Evolutionary conservation across 371 early-diverging fungal species (phyloP).

Genomic region (Rhizopus stolonifer): DNA sequence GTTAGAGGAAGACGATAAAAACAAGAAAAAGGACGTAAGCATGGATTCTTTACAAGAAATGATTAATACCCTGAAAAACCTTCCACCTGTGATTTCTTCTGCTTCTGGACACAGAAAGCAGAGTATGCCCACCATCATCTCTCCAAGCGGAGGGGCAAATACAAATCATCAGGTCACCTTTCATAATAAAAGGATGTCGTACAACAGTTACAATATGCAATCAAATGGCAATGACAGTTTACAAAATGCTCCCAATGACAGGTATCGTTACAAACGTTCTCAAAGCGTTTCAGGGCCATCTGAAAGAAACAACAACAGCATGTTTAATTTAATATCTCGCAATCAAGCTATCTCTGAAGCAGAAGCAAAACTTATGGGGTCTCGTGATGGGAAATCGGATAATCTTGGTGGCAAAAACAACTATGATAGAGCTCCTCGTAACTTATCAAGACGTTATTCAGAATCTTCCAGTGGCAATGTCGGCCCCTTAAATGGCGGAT

Average conservation of each 20-base stretch:
- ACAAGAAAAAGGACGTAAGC: slow-evolving; percentile 21
- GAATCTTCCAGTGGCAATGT: slow-evolving; percentile 17
- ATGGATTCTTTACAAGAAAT: neutral
- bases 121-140: slow-evolving; percentile 30
- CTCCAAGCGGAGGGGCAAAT: slow-evolving; percentile 14
- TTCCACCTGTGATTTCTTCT: neutral
- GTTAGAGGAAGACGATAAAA: slow-evolving; percentile 28
- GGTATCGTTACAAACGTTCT: slow-evolving; percentile 21
- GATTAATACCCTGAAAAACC: slow-evolving; percentile 24
- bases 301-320: neutral
- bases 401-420: slow-evolving; percentile 3
- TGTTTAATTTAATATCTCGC: slow-evolving; percentile 9
- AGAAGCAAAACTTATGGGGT: slow-evolving; percentile 38
- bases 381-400: slow-evolving; percentile 11
- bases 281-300: slow-evolving; percentile 8
- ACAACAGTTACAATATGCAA: slow-evolving; percentile 27
- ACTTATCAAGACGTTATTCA: slow-evolving; percentile 34
- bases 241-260: slow-evolving; percentile 9
- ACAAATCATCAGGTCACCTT: slow-evolving; percentile 14
- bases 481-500: neutral
- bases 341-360: slow-evolving; percentile 40
- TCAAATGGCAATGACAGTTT: slow-evolving; percentile 10
- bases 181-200: slow-evolving; percentile 25
- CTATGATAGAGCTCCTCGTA: slow-evolving; percentile 5
- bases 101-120: slow-evolving; percentile 40